These are phyloP conservation scores for Sparassis latifolia DNA, from an alignment of 1,284 basidiomycete genomes.

Conservation along the genomic window DNA sequence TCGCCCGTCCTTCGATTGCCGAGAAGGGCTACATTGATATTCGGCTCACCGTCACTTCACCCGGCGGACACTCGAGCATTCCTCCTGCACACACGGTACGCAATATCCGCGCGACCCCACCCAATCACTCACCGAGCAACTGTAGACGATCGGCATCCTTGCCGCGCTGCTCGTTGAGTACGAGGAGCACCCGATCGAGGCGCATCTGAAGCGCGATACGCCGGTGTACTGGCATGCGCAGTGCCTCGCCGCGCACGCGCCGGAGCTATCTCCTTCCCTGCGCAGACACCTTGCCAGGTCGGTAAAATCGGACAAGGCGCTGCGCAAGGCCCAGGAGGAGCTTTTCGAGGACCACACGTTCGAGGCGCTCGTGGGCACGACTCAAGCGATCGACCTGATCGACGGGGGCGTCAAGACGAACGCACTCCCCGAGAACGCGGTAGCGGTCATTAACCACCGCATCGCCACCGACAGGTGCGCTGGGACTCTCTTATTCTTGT, in stretches of 20 bases:
- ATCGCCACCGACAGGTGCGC: slow-evolving; percentile 38
- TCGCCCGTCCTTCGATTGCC: slow-evolving; percentile 46
- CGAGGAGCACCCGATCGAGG: slow-evolving; percentile 40
- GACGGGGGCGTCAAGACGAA: slow-evolving; percentile 58
- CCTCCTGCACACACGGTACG: slow-evolving; percentile 52
- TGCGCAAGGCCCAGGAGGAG: slow-evolving; percentile 34
- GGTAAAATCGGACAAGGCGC: slow-evolving; percentile 33
- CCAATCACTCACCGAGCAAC: neutral
- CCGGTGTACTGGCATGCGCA: slow-evolving; percentile 38
- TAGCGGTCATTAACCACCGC: slow-evolving; percentile 48
- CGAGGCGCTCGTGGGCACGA: slow-evolving; percentile 40
- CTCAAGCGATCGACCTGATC: slow-evolving; percentile 56
- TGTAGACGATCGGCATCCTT: slow-evolving; percentile 50
- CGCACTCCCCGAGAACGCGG: slow-evolving; percentile 49
- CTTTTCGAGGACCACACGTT: slow-evolving; percentile 26
- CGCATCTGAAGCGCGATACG: slow-evolving; percentile 34
- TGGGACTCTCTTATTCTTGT: neutral
- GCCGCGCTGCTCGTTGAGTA: slow-evolving; percentile 42
- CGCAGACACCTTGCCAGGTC: slow-evolving; percentile 31
- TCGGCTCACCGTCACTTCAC: slow-evolving; percentile 44
- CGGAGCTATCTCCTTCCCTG: slow-evolving; percentile 33
- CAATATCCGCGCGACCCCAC: neutral
- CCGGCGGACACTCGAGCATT: slow-evolving; percentile 63
- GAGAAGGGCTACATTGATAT: slow-evolving; percentile 66
- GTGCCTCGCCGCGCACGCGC: slow-evolving; percentile 40